Evolutionary conservation across 306 rosid species (phyloP).

Genomic region (Quercus mongolica): DNA sequence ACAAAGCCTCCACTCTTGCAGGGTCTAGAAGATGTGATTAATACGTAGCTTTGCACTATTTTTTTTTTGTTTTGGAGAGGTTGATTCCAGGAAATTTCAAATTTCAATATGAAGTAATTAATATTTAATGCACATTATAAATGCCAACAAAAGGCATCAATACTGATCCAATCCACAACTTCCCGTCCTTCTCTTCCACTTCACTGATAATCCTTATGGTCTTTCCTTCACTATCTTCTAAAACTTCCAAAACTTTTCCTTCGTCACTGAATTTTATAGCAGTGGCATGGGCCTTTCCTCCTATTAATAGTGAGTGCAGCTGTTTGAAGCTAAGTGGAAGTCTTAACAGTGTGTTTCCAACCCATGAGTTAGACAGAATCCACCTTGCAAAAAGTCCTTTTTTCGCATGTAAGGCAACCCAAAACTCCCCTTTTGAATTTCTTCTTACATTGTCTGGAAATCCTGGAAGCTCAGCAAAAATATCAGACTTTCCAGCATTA

Average conservation of each 20-base stretch:
- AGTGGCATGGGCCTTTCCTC: conserved; percentile 65
- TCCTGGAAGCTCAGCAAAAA: conserved; percentile 66
- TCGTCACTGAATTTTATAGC: conserved; percentile 56
- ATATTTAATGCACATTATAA: conserved; percentile 13
- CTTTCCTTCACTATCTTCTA: conserved; percentile 82
- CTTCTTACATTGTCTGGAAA: conserved; percentile 82
- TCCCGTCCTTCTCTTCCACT: conserved; percentile 86
- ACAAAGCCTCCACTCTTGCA: no score
- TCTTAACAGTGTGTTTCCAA: conserved; percentile 48
- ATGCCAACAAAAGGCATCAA: conserved; percentile 77
- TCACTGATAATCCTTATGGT: conserved; percentile 69
- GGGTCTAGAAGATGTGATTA: no score
- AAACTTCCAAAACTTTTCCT: conserved; percentile 58
- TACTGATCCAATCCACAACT: conserved; percentile 84
- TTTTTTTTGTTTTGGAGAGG: no score
- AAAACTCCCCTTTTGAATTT: conserved; percentile 66
- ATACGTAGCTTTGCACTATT: no score
- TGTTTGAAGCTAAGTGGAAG: conserved; percentile 55
- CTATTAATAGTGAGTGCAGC: conserved; percentile 53
- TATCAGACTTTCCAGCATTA: conserved; percentile 57
- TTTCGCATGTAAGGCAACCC: conserved; percentile 88
- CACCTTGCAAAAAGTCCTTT: conserved; percentile 37
- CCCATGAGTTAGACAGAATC: conserved; percentile 52
- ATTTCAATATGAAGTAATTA: no score
- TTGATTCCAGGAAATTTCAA: no score